Conservation (phyloP, 2,329 filamentous ascomycete species). For the Pleomassaria siparia region DNA sequence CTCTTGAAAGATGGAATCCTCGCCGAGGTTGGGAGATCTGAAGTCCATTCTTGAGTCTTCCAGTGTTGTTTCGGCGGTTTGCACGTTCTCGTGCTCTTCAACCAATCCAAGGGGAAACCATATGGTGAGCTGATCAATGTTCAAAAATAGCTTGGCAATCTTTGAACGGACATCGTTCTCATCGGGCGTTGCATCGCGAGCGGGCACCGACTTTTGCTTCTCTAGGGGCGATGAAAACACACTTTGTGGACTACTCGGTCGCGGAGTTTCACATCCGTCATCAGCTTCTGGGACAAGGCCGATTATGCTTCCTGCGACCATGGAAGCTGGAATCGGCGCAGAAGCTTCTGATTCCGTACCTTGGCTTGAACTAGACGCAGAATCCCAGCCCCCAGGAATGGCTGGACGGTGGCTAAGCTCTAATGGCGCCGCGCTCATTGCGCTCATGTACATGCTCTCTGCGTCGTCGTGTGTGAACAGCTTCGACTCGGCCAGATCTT, state of each 20-base stretch:
- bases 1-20: conserved; percentile 42
- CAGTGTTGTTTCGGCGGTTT: conserved; percentile 8
- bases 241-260: conserved; percentile 37
- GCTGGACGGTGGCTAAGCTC: conserved; percentile 19
- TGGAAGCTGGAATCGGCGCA: conserved; percentile 28
- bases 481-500: conserved; percentile 55
- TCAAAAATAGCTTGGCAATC: conserved; percentile 36
- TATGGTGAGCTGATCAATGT: conserved; percentile 40
- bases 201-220: not conserved
- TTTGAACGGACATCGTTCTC: conserved; percentile 5
- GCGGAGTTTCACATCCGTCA: conserved; percentile 43
- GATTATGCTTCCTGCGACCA: conserved; percentile 36
- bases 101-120: conserved; percentile 40
- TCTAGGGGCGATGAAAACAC: conserved; percentile 16
- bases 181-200: not conserved
- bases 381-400: conserved; percentile 49
- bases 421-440: conserved; percentile 50
- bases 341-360: conserved; percentile 30
- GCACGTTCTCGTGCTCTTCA: conserved; percentile 10
- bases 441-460: conserved; percentile 85
- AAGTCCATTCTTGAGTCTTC: conserved; percentile 25
- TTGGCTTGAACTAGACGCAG: conserved; percentile 34
- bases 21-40: conserved; percentile 30
- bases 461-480: conserved; percentile 79
- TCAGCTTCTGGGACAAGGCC: conserved; percentile 30